phyloP scores from a whole-genome alignment of 2,329 filamentous ascomycete genomes.

The Verticillium longisporum region DNA sequence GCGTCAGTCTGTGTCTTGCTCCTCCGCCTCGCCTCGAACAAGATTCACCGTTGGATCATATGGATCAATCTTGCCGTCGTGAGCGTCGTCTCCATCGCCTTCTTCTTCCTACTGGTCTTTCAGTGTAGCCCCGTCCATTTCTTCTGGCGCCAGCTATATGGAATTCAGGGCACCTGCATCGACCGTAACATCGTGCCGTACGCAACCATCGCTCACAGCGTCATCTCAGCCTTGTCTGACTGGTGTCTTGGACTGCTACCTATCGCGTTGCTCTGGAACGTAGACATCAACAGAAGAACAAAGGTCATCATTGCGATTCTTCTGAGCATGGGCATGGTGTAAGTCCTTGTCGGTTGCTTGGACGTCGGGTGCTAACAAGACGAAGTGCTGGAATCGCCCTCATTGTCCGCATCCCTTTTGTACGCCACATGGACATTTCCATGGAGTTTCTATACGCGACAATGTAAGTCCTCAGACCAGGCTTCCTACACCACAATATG shows the following conservation, averaged over 20 bases:
- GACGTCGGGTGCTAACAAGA: background rate
- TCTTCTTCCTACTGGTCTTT: constrained; percentile 39
- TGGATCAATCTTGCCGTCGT: constrained; percentile 25
- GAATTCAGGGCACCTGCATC: constrained; percentile 30
- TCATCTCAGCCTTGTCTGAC: constrained; percentile 36
- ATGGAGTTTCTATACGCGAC: constrained; percentile 22
- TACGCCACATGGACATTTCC: constrained; percentile 18
- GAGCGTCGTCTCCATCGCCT: constrained; percentile 25
- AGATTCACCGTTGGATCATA: constrained; percentile 25
- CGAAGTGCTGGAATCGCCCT: constrained; percentile 29
- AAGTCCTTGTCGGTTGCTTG: constrained; percentile 11
- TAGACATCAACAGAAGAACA: constrained; percentile 38
- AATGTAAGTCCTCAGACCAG: constrained; percentile 14
- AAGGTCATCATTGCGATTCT: constrained; percentile 39
- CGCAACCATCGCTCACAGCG: constrained; percentile 38
- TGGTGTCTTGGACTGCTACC: constrained; percentile 43
- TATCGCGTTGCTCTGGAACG: constrained; percentile 41
- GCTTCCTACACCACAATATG: background rate
- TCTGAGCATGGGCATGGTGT: constrained; percentile 44
- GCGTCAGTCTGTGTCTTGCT: constrained; percentile 33
- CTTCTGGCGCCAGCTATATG: constrained; percentile 39
- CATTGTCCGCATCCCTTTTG: constrained; percentile 27
- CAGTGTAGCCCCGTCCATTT: constrained; percentile 41
- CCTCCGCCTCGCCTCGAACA: constrained; percentile 27
- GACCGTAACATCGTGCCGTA: constrained; percentile 29